phyloP scores from a whole-genome alignment of 129 eudicot genomes.

The Logfia minima region DNA sequence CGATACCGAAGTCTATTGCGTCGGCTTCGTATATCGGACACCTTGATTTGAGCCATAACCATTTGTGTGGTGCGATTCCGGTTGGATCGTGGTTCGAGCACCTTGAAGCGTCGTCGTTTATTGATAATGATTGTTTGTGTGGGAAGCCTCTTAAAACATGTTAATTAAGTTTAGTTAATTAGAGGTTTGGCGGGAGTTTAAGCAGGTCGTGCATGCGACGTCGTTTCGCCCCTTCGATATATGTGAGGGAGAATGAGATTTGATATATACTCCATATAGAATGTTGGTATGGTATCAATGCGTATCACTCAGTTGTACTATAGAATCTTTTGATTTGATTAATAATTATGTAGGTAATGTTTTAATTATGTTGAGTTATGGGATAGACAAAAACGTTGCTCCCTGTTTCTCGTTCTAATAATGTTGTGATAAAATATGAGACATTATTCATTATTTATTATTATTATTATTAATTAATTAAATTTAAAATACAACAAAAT shows the following conservation, averaged over 20 bases:
- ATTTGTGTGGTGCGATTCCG: constrained; percentile 80
- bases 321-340: neutral
- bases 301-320: constrained; percentile 10
- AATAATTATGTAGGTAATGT: constrained; percentile 20
- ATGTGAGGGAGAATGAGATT: constrained; percentile 21
- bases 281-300: constrained; percentile 15
- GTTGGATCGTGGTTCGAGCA: constrained; percentile 67
- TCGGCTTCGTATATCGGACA: constrained; percentile 73
- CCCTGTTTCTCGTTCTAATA: no score
- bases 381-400: no score
- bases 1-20: constrained; percentile 66
- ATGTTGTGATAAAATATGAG: neutral
- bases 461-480: no score
- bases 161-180: constrained; percentile 21
- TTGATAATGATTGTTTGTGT: constrained; percentile 64
- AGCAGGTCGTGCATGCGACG: constrained; percentile 10
- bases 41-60: constrained; percentile 80
- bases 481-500: no score
- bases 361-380: constrained; percentile 9
- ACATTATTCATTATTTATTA: no score
- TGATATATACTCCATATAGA: constrained; percentile 3
- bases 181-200: constrained; percentile 1
- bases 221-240: constrained; percentile 6
- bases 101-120: constrained; percentile 77
- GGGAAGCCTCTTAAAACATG: constrained; percentile 72